Evolutionary conservation across 805 yeast species (phyloP), one percentile per base, ranked within the genome.

Genomic region (Cyberlindnera maritima): DNA sequence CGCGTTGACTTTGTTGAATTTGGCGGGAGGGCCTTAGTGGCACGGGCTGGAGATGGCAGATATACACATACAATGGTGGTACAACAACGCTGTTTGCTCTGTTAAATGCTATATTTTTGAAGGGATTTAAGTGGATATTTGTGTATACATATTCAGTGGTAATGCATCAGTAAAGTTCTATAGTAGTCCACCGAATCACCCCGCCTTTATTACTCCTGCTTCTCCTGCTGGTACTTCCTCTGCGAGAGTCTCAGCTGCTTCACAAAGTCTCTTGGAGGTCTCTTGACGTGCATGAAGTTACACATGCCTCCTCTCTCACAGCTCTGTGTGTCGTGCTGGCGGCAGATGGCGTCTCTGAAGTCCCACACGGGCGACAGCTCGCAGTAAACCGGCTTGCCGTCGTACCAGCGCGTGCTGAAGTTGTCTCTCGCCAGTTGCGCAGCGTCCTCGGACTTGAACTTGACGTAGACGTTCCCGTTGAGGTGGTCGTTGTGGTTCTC

Each of bases 241-340:
- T 74, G 80, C 3, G 77, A 67, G 14, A 62, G 48, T 32, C 68
- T 69, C 45, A 87, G 65, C 13, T 68, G 72, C 5, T 56, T 61
- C 39, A 71, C 63, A 25, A 82, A 59, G 13, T 63, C 69, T 7
- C 59, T 58, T 2, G 77, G 61, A 0, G 95, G 88, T 33, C 73
- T 65, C 56, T 82, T 72, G 3, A 83, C 74, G 64, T 91, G 98
- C 77, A 89, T 85, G 64, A 87, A 90, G 64, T 91, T 91, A 66
- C 98, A 91, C 58, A 78, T 76, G 28, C 83, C 86, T 2, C 90
- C 92, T 61, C 97, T 75, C n/a, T 74, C 77, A 61, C 98, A 91
- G 13, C 68, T 69, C 20, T 72, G 66, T 2, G 71, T 65, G 33
- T 83, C 88, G 59, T 84, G 83, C 36, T 85, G 85, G 35, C 88